These are phyloP conservation scores for Jamesozyma lodderae DNA, from an alignment of 805 yeast genomes.

Conservation along the genomic window DNA sequence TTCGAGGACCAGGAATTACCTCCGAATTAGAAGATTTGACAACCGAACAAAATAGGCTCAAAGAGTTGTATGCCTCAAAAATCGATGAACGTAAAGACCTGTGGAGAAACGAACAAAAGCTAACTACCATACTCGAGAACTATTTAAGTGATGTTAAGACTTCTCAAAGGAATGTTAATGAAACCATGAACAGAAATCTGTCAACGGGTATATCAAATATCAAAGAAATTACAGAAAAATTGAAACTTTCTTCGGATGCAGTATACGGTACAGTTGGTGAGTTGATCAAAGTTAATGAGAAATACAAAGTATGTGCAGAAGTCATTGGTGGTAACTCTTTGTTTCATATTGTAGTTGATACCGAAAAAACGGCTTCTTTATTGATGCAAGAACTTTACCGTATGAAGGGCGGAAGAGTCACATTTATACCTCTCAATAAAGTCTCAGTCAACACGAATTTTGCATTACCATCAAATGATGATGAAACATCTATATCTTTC, in stretches of 20 bases:
- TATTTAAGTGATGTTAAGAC: constrained; percentile 44
- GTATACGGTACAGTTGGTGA: constrained; percentile 86
- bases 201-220: constrained; percentile 65
- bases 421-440: constrained; percentile 84
- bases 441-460: constrained; percentile 34
- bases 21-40: constrained; percentile 30
- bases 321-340: constrained; percentile 81
- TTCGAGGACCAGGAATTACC: constrained; percentile 31
- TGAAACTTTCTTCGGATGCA: constrained; percentile 44
- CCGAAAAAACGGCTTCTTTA: constrained; percentile 70
- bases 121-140: constrained; percentile 47
- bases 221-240: constrained; percentile 46
- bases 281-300: constrained; percentile 68
- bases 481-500: constrained; percentile 34
- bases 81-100: constrained; percentile 60
- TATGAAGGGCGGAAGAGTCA: constrained; percentile 71
- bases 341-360: constrained; percentile 84
- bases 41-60: constrained; percentile 27
- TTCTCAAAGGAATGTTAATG: constrained; percentile 54
- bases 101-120: constrained; percentile 73
- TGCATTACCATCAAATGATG: constrained; percentile 50
- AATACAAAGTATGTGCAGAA: constrained; percentile 79
- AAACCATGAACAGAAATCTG: constrained; percentile 67
- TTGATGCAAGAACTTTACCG: constrained; percentile 68
- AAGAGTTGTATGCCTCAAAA: constrained; percentile 34